phyloP scores from a whole-genome alignment of 176 grass and related monocot species.

The Lolium rigidum region DNA sequence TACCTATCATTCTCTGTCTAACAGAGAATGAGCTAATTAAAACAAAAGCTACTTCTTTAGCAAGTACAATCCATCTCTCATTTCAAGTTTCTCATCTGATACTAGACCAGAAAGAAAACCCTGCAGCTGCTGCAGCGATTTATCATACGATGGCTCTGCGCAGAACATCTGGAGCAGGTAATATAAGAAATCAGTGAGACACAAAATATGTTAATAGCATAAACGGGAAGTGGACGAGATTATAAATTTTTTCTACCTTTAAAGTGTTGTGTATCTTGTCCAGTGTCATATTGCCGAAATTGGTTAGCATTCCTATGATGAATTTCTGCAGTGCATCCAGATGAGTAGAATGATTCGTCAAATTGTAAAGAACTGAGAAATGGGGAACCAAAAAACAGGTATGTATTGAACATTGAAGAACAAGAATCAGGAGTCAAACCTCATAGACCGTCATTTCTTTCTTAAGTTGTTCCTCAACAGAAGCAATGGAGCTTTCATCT shows the following conservation, averaged over 20 bases:
- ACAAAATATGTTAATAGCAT: neutral
- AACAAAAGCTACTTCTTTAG: constrained; percentile 54
- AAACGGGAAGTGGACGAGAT: neutral
- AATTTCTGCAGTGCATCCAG: constrained; percentile 74
- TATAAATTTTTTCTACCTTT: constrained; percentile 53
- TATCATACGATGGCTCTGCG: constrained; percentile 92
- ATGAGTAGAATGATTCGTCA: constrained; percentile 33
- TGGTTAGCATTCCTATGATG: constrained; percentile 93
- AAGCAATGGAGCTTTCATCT: constrained; percentile 84
- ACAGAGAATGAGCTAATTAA: neutral
- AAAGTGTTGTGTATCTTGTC: constrained; percentile 98
- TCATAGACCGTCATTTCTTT: constrained; percentile 99
- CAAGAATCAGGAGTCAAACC: constrained; percentile 50
- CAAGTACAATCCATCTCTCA: constrained; percentile 79
- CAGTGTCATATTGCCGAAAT: constrained; percentile 88
- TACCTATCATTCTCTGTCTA: constrained; percentile 29
- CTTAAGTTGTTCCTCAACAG: constrained; percentile 88
- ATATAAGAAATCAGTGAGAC: neutral
- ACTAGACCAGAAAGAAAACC: constrained; percentile 84
- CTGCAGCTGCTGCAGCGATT: constrained; percentile 91
- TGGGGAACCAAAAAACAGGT: neutral
- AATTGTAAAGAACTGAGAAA: neutral
- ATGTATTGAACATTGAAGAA: neutral
- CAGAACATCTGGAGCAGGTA: constrained; percentile 85
- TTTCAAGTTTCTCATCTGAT: constrained; percentile 87